Base-by-base conservation (phyloP, 345 rosid species). In the Lenwebbia sp. region DNA sequence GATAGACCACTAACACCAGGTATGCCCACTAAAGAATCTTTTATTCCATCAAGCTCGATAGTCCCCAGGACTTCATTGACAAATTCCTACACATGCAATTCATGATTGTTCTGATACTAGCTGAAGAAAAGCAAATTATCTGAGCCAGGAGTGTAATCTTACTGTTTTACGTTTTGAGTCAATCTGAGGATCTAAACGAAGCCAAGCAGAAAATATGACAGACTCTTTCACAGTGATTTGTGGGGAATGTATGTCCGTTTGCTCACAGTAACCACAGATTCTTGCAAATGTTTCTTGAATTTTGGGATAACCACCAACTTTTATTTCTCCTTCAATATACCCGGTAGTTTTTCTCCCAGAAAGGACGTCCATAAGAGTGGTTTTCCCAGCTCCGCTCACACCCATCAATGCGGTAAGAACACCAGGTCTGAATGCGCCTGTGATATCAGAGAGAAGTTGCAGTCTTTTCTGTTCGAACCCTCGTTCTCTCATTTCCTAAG, bases 361-460 rank as follows among this genome's bases (percentile, higher is more conserved):
- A 2, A 96, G 95, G 88, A 94, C 98, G 86, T 96, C 98, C 54
- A 96, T 90, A 37, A 96, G 92, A 56, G 98, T 96, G 17, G 98
- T 94, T 86, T 96, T 96, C 15, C 98, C 98, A 23, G 99, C 99
- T 85, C 99, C 99, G 62, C 95, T 95, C 40, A 93, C 93, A 47
- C 99, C 96, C 98, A 96, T 96, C 88, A 96, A 85, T 65, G 98
- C 96, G 11, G 98, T 94, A 41, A 96, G 93, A 88, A 95, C 89
- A 5, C 98, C 98, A 10, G 99, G 98, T 76, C 94, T 91, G 86
- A 95, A 94, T 40, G 92, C 92, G 51, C 98, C 98, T 0, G 93
- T 93, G 44, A 95, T 89, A 37, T 91, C 91, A 62, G 92, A 87
- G 86, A 96, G 96, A 56, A 96, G 94, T 75, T 88, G 95, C 33